A percentile compares a stretch with the other conserved stretches of the same genome.
Conservation (phyloP, 441 rosid species). For the Codiaeum variegatum region DNA sequence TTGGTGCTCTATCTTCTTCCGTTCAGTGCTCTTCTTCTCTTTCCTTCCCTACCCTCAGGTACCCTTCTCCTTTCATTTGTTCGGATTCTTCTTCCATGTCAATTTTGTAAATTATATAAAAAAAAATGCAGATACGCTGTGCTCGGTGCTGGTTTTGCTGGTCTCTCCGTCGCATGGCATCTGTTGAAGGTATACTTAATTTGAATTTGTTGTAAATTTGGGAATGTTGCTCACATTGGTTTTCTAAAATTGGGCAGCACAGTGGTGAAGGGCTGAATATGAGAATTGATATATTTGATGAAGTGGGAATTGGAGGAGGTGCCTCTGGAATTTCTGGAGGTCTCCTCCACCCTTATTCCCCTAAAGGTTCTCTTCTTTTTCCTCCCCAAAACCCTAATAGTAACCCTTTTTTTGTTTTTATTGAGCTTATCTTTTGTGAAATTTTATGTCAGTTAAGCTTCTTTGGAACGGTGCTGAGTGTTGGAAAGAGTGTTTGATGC, state of each 20-base stretch:
- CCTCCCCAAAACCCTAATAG: background rate
- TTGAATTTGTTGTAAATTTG: background rate
- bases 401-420: background rate
- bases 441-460: constrained; percentile 52
- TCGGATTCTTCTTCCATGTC: background rate
- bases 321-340: constrained; percentile 98
- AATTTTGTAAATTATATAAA: background rate
- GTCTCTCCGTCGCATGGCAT: constrained; percentile 87
- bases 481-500: constrained; percentile 76
- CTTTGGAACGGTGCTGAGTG: constrained; percentile 89
- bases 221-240: background rate
- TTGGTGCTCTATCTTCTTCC: background rate
- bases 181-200: constrained; percentile 47
- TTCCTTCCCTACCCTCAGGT: constrained; percentile 8
- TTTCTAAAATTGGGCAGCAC: constrained; percentile 37
- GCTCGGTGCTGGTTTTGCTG: constrained; percentile 96
- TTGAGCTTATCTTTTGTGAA: background rate
- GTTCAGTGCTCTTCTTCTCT: background rate
- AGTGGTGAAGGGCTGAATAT: constrained; percentile 48
- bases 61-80: background rate
- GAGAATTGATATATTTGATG: constrained; percentile 71
- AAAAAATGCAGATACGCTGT: constrained; percentile 79
- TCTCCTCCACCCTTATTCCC: constrained; percentile 91
- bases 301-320: constrained; percentile 86
- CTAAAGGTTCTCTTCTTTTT: constrained; percentile 45